Percentiles rank a stretch among this genome's conserved stretches.
These are phyloP conservation scores for Aspergillus tanneri DNA, from an alignment of 2,329 filamentous ascomycete genomes.

Conservation along the genomic window DNA sequence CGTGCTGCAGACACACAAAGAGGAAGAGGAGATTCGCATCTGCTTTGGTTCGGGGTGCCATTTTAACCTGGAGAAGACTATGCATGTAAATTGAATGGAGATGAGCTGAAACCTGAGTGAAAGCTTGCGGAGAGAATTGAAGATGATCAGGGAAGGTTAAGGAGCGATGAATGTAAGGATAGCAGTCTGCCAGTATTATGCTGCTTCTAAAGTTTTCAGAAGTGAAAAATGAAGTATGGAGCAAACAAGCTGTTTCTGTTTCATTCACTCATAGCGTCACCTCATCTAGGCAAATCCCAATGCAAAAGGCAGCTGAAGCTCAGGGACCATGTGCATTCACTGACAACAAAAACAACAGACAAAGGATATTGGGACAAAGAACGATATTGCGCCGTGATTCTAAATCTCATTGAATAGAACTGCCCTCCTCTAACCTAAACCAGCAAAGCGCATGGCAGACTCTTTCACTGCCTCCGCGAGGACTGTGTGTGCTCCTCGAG, in stretches of 20 bases:
- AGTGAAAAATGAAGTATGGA: too few species aligned
- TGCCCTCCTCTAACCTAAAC: constrained; percentile 17
- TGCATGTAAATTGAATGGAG: neutral
- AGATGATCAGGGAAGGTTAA: neutral
- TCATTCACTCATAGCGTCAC: neutral
- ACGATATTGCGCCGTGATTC: constrained; percentile 29
- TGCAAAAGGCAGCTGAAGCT: neutral
- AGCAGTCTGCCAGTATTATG: neutral
- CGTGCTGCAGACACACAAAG: constrained; percentile 43
- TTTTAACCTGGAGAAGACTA: neutral
- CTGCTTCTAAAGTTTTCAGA: neutral
- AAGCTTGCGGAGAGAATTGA: neutral
- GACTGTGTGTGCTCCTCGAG: constrained; percentile 58
- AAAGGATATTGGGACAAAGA: constrained; percentile 9
- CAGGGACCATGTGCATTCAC: constrained; percentile 27
- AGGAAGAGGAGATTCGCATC: constrained; percentile 45
- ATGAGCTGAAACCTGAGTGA: neutral
- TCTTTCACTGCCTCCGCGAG: constrained; percentile 63
- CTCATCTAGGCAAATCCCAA: neutral
- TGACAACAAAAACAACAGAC: constrained; percentile 8
- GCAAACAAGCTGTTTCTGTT: too few species aligned
- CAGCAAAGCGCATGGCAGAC: constrained; percentile 46
- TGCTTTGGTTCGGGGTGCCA: constrained; percentile 39
- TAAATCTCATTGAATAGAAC: constrained; percentile 19
- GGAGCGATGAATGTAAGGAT: neutral